Conservation (phyloP, 345 rosid genomes). For the Dipteronia sinensis region DNA sequence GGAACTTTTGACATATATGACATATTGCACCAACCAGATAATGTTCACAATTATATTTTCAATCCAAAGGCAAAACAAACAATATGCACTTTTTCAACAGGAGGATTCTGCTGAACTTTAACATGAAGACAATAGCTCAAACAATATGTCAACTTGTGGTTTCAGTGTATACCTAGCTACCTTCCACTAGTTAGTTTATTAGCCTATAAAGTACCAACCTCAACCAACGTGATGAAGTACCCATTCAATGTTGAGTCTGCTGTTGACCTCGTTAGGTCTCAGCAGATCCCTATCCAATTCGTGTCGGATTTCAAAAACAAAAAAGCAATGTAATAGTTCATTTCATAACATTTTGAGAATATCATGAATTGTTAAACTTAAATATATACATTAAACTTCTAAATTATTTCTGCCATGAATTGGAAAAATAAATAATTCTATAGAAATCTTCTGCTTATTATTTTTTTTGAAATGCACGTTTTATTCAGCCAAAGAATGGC, state of each 20-base stretch:
- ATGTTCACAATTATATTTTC: not conserved
- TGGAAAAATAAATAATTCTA: not conserved
- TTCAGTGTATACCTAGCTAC: too few species aligned
- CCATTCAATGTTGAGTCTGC: not conserved
- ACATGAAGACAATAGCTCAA: not conserved
- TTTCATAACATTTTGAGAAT: too few species aligned
- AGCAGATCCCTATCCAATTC: too few species aligned
- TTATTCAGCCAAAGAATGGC: too few species aligned
- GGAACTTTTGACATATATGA: not conserved
- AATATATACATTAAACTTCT: not conserved
- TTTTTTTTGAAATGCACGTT: too few species aligned
- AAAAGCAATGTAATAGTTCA: too few species aligned
- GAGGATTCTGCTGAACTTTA: not conserved
- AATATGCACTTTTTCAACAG: not conserved
- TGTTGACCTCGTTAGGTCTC: too few species aligned
- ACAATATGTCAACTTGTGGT: too few species aligned
- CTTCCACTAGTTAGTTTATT: not conserved
- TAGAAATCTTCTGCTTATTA: not conserved
- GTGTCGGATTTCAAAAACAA: fast-evolving
- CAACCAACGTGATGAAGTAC: not conserved
- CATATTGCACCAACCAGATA: not conserved
- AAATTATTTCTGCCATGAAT: not conserved
- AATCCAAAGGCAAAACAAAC: not conserved
- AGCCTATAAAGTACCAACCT: not conserved
- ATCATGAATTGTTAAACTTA: not conserved